Base-by-base conservation (phyloP, 2,329 filamentous ascomycete genomes). In the Conoideocrella luteorostrata region DNA sequence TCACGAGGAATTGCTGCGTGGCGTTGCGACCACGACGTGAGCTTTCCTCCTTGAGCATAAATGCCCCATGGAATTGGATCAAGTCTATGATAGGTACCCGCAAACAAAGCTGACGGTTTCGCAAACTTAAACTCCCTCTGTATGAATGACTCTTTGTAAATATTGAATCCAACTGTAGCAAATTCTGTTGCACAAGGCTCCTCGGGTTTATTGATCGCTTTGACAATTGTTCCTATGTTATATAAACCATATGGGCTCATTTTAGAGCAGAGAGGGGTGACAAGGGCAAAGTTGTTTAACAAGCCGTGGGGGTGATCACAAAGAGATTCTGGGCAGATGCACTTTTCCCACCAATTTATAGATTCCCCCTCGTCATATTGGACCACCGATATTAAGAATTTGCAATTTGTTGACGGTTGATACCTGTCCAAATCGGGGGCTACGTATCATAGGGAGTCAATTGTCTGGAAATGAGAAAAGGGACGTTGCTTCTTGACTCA, bases 161-260 rank as follows among this genome's bases (percentile, higher is more conserved):
- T 28, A 26, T 24, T 47, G 20, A 47, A 47, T 5, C 21, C 45
- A 4, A 24, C 32, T 3, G 40, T 40, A 6, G 45, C 40, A 11
- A 44, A 26, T 21, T 47, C 45, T 23, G 33, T n/a, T 5, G 35
- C 34, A 6, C 24, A 24, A 12, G 29, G 17, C 11, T 6, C 10
- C 13, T 36, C 17, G 13, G 13, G 4, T 10, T 41, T 21, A 30
- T 22, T 1, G 15, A 4, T n/a, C 5, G 32, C 23, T 13, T 29
- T 18, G 5, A 45, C 21, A 11, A 46, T 20, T 9, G 30, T 44
- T 7, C 45, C 45, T 4, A 44, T 20, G 15, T 28, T 44, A 10
- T 43, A 44, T 20, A 47, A 24, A 7, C 45, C 45, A 9, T 43
- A 12, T 9, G 35, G 9, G 35, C 37, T 34, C 40, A 47, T 47